Base-by-base conservation (phyloP, 1,284 basidiomycete genomes). In the Athelia sp. region DNA sequence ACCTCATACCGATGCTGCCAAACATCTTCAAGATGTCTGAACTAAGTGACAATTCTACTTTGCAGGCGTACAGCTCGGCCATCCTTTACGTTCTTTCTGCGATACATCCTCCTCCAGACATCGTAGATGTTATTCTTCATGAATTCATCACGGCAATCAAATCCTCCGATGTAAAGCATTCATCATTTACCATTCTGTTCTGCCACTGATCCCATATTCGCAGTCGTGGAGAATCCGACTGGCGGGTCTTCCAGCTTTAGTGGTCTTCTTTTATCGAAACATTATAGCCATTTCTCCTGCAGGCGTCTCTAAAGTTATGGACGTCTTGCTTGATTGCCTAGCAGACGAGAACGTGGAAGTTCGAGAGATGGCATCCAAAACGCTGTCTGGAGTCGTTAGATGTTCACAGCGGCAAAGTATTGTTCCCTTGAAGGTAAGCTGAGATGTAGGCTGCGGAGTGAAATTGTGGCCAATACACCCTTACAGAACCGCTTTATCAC, bases 261-360 rank as follows among this genome's bases (percentile, higher is more conserved):
- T 89, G 43, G 86, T 91, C 29, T 93, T 93, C 71, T 92, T 88
- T 72, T 93, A 90, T 65, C 79, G 89, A 51, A 94, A 95, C 64
- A 75, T 97, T 45, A 70, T 92, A 52, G 78, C 83, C 50, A 81
- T 94, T 48, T 81, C 89, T 22, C 77, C 84, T 47, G 68, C 72
- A 13, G 80, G 81, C 38, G 79, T 88, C 48, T 74, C 78, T 22
- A 80, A 76, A 57, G 80, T 92, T 55, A 84, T 93, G 78, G 87
- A 90, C 53, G 82, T 89, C 29, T 73, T 96, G 44, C 76, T 92
- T 23, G 82, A 87, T 46, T 94, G 94, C 63, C 72, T 98, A 45
- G 77, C 81, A 22, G 94, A 98, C 64, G 88, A 91, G 62, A 96
- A 96, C 62, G 85, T 95, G 47, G 94, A 98, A 70, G 94, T 98